Evolutionary conservation across 352 stramenopile genomes (phyloP).

Genomic region (Globisporangium paddicum): DNA sequence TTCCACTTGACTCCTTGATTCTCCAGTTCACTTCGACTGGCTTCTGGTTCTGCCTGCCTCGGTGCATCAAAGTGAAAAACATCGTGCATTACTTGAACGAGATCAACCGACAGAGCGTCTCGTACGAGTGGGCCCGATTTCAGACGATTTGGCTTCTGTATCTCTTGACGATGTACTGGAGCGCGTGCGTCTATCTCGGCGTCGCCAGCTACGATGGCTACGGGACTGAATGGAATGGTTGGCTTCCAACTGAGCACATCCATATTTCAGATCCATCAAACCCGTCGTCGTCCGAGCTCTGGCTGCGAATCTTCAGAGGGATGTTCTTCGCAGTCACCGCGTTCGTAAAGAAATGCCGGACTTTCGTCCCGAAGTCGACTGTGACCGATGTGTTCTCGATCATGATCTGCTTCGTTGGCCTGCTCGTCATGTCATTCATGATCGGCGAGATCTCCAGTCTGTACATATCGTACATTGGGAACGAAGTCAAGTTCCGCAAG

Average conservation of each 20-base stretch:
- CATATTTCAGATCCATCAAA: slow-evolving; percentile 23
- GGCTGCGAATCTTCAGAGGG: slow-evolving; percentile 39
- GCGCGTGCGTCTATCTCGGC: slow-evolving; percentile 42
- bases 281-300: slow-evolving; percentile 26
- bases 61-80: slow-evolving; percentile 54
- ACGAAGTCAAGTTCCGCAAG: slow-evolving; percentile 62
- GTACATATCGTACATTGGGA: slow-evolving; percentile 63
- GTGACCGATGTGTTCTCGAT: slow-evolving; percentile 42
- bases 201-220: slow-evolving; percentile 38
- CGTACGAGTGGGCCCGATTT: slow-evolving; percentile 16
- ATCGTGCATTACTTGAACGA: slow-evolving; percentile 51
- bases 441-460: slow-evolving; percentile 64
- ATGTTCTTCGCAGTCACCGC: slow-evolving; percentile 51
- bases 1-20: slow-evolving; percentile 42
- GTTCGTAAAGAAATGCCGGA: slow-evolving; percentile 58
- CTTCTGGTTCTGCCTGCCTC: slow-evolving; percentile 37
- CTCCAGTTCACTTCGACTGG: slow-evolving; percentile 5
- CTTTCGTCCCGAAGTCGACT: slow-evolving; percentile 27
- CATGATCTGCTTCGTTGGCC: slow-evolving; percentile 41
- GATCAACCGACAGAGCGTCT: slow-evolving; percentile 30
- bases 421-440: slow-evolving; percentile 64
- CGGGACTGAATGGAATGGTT: slow-evolving; percentile 42
- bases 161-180: slow-evolving; percentile 53
- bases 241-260: slow-evolving; percentile 34
- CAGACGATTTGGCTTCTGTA: slow-evolving; percentile 54